Percentiles rank a stretch among this genome's conserved stretches.
These are phyloP conservation scores for Acacia concinna DNA, from an alignment of 331 rosid genomes.

Conservation along the genomic window DNA sequence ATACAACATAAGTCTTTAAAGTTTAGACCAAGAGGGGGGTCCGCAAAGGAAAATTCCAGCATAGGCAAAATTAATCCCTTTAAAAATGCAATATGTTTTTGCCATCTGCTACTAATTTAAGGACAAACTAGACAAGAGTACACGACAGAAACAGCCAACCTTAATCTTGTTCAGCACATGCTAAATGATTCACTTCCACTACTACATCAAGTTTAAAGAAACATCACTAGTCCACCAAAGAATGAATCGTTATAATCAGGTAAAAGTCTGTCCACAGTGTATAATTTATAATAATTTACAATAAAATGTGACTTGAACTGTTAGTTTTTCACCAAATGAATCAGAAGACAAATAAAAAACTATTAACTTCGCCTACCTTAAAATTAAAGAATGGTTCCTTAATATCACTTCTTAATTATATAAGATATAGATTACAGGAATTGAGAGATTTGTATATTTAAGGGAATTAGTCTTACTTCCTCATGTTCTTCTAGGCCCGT, in stretches of 20 bases:
- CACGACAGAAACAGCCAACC: not conserved
- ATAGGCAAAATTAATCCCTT: not conserved
- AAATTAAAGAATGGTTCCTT: conserved; percentile 26
- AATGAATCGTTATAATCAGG: not conserved
- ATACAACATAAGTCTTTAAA: not conserved
- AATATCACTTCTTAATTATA: conserved; percentile 31
- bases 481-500: conserved; percentile 25
- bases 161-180: not conserved
- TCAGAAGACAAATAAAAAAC: not conserved
- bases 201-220: not conserved
- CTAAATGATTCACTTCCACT: not conserved
- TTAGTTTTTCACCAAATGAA: not conserved
- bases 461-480: conserved; percentile 19
- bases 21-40: not conserved
- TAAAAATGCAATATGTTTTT: not conserved
- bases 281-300: not conserved
- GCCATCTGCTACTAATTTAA: not conserved
- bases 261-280: not conserved
- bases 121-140: not conserved
- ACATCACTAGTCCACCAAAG: not conserved
- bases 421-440: conserved; percentile 41
- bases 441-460: conserved; percentile 30
- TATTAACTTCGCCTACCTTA: conserved; percentile 9
- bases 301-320: not conserved
- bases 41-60: not conserved